Evolutionary conservation across 2,329 filamentous ascomycete species (phyloP), one percentile per base, ranked within the genome.

Genomic region (Onygenales sp.): DNA sequence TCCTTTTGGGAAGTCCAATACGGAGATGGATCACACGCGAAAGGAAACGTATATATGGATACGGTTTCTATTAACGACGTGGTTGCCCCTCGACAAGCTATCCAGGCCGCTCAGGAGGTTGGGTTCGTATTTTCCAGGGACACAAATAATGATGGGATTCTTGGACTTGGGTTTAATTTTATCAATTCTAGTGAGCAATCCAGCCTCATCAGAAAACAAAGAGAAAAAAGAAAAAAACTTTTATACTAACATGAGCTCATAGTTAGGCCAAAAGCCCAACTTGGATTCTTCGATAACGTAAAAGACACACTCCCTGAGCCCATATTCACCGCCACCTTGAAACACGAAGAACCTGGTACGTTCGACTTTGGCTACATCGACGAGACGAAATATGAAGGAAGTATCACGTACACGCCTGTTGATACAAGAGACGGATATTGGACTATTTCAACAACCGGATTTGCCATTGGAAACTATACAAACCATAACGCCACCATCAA

Each of bases 301-400:
- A 78, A 80, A 68, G 57, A 67, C 14, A 67, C 72, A 14, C 78
- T 89, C 31, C 76, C 79, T 31, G 69, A 79, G 66, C 84, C 85
- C 0, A 69, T 91, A 36, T 87, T 91, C 70, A 87, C 86, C 0
- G 85, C 83, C 21, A 77, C 85, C 54, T 75, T 92, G 47, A 80
- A 81, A 62, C 77, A 79, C 59, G 73, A 77, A 54, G 73, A 75
- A 14, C 71, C 75, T 2, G 86, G 86, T 43, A 77, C 79, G 34
- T 91, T 88, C 70, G 83, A 88, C 64, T 91, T 91, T 61, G 87
- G 87, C 56, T 77, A 70, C 60, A 83, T 91, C 61, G 84, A 90
- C 65, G 63, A 62, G 1, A 71, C 69, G 53, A 82, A 86, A 61
- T 86, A 85, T 67, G 74, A 67, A 1, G 86, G 86, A 34, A 61